Evolutionary conservation across 805 yeast genomes (phyloP), one percentile per base, ranked within the genome.

Genomic region (Starmerella cellae): DNA sequence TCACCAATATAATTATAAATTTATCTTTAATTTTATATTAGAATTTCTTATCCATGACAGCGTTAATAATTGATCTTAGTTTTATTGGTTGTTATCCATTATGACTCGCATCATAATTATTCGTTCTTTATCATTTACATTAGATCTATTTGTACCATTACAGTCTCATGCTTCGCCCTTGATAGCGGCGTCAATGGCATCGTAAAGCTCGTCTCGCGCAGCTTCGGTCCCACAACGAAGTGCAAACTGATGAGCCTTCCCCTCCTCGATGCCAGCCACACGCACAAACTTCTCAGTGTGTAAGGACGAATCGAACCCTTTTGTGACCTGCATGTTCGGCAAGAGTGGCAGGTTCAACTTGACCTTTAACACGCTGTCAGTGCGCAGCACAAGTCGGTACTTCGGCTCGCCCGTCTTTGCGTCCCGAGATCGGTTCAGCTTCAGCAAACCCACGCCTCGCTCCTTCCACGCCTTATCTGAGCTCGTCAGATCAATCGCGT

Each of bases 381-480:
- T 78, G 58, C 98, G 75, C 95, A 91, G 85, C 4, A 91, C 79
- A 10, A 91, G 59, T 52, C 98, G 73, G 0, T 78, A 68, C 42
- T 70, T 71, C 9, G 42, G 38, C 22, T 41, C 51, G 5, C 43
- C 46, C 24, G 47, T 47, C 14, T 17, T 17, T 9, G 11, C 35
- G 8, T 9, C 21, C 35, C 8, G 10, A 9, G 35, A 9, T 36
- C 62, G 60, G 60, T 91, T 88, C 21, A 91, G 70, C 57, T 83
- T 94, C n/a, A 91, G 63, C 4, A 74, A 70, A 2, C 98, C 98
- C 33, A 81, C 69, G 20, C 98, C 98, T 55, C 91, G 74, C 61
- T 91, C 98, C 59, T 83, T 91, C 98, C 98, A 91, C 2, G 95
- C 95, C 16, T 70, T 75, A 29, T 75, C 71, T 0, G 77, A 64